A percentile compares a stretch with the other conserved stretches of the same genome.
phyloP scores from a whole-genome alignment of 768 basidiomycete species.

The Dioszegia aurantiaca region DNA sequence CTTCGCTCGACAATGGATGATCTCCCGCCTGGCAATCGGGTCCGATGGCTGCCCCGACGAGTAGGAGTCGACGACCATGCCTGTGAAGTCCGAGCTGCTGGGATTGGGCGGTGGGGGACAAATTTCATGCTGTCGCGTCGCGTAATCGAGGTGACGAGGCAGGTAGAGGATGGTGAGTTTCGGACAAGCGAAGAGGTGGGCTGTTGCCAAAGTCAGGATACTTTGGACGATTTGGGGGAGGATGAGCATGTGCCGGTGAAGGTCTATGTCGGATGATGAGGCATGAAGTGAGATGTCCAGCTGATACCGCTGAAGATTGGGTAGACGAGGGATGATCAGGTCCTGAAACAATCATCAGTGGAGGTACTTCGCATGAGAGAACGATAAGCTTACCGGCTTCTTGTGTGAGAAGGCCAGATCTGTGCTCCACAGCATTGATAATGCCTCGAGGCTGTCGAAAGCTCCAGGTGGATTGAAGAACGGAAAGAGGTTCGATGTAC shows the following conservation, averaged over 20 bases:
- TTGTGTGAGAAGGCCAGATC: neutral
- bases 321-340: constrained; percentile 14
- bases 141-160: constrained; percentile 7
- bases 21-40: neutral
- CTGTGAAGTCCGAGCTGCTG: neutral
- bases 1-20: constrained; percentile 4
- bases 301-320: constrained; percentile 18
- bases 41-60: neutral
- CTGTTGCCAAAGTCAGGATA: neutral
- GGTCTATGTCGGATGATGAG: constrained; percentile 11
- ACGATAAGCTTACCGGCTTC: neutral
- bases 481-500: constrained; percentile 11
- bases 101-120: constrained; percentile 1
- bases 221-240: neutral
- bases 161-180: neutral
- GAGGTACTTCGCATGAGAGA: neutral
- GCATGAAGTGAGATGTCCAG: constrained; percentile 16
- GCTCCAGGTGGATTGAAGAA: constrained; percentile 2
- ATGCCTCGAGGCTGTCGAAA: constrained; percentile 6
- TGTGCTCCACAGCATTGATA: constrained; percentile 18
- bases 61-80: constrained; percentile 2
- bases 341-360: constrained; percentile 2
- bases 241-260: constrained; percentile 9
- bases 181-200: neutral
- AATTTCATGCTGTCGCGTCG: neutral